phyloP scores from a whole-genome alignment of 106 monocot genomes.

The Acanthochlamys bracteata region DNA sequence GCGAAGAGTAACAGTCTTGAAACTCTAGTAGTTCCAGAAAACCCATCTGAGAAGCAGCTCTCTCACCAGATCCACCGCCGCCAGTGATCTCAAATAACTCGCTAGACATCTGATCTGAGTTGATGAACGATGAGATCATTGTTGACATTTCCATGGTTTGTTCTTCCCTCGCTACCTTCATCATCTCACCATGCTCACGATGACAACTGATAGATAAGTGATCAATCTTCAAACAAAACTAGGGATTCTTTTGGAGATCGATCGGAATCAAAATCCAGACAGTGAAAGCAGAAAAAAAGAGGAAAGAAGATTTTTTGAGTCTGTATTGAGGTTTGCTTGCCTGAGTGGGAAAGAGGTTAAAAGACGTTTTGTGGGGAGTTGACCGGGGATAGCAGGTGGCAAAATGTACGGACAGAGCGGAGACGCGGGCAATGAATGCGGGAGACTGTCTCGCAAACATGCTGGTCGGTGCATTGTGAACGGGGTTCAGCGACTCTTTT shows the following conservation, averaged over 20 bases:
- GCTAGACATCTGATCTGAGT: conserved; percentile 6
- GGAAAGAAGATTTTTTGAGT: neutral
- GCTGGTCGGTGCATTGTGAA: conserved; percentile 7
- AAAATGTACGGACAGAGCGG: conserved; percentile 9
- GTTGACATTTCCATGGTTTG: conserved; percentile 15
- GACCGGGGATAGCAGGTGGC: conserved; percentile 27
- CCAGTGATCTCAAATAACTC: conserved; percentile 9
- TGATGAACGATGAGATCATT: conserved; percentile 5
- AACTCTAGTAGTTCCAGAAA: conserved; percentile 42
- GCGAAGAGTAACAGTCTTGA: conserved; percentile 10
- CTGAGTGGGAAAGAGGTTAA: neutral
- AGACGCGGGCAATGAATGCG: conserved; percentile 13
- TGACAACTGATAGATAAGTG: neutral
- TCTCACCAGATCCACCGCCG: neutral
- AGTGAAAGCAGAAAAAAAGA: neutral
- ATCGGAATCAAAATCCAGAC: neutral
- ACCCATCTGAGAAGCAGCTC: conserved; percentile 9
- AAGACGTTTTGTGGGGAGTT: neutral
- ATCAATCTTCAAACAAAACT: neutral
- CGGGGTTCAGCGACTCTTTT: conserved; percentile 1
- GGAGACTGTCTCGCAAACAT: conserved; percentile 1
- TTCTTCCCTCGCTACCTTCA: conserved; percentile 25
- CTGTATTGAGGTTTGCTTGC: neutral
- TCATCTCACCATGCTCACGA: conserved; percentile 13
- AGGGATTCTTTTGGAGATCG: neutral